A percentile compares a stretch with the other conserved stretches of the same genome.
phyloP scores from a whole-genome alignment of 257 asterid genomes.

The Solanum sparsipilum region DNA sequence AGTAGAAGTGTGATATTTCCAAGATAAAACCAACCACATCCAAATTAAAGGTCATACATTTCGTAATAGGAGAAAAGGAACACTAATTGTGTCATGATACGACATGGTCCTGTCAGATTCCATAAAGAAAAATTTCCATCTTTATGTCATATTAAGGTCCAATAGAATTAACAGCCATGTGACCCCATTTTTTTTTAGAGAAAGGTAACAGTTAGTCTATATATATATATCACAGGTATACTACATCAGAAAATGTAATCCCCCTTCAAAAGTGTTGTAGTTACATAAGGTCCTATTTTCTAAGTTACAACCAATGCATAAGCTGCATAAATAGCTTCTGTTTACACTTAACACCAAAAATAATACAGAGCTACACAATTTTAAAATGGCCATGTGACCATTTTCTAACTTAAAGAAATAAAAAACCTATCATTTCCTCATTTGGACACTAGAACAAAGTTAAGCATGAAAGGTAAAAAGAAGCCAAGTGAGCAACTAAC shows the following conservation, averaged over 20 bases:
- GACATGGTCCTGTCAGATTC: neutral
- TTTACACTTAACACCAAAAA: neutral
- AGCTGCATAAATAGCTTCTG: neutral
- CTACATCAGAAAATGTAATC: neutral
- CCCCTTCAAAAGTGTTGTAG: neutral
- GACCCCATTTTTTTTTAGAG: neutral
- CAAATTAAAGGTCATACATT: neutral
- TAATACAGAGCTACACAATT: neutral
- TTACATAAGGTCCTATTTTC: neutral
- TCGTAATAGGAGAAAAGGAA: neutral
- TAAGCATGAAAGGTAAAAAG: neutral
- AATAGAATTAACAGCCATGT: neutral
- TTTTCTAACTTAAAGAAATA: neutral
- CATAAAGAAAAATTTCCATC: neutral
- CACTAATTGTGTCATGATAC: neutral
- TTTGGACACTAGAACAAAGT: neutral
- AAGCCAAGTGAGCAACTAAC: conserved; percentile 29
- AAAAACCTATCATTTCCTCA: neutral
- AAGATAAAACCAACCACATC: neutral
- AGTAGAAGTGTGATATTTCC: neutral
- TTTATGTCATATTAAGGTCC: neutral
- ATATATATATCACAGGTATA: neutral
- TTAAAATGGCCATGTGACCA: neutral
- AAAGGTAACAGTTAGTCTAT: neutral
- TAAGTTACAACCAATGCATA: neutral